Evolutionary conservation across 1,284 basidiomycete genomes (phyloP).

Genomic region (Microbotryum lychnidis-dioicae): DNA sequence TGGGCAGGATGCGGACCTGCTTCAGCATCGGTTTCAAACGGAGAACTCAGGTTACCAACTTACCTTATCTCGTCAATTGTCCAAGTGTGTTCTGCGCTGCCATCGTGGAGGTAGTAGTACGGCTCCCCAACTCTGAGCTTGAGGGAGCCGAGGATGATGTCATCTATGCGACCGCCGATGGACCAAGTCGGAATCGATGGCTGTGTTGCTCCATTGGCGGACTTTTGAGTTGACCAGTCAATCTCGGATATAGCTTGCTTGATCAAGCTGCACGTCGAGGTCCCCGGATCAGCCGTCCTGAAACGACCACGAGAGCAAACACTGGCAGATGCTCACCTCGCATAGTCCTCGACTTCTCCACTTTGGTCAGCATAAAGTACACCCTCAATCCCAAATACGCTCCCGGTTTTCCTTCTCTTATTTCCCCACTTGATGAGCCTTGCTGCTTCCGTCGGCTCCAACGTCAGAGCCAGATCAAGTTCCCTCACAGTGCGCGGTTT

Average conservation of each 20-base stretch:
- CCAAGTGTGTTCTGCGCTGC: conserved; percentile 69
- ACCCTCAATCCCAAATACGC: conserved; percentile 14
- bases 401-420: conserved; percentile 1
- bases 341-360: conserved; percentile 9
- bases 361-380: conserved; percentile 13
- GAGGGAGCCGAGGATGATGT: conserved; percentile 12
- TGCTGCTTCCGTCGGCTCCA: no score
- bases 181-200: background rate
- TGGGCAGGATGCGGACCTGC: background rate
- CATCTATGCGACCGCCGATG: conserved; percentile 1
- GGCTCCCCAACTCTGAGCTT: conserved; percentile 46
- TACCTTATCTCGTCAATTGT: conserved; percentile 64
- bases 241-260: background rate
- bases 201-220: background rate
- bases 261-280: conserved; percentile 2
- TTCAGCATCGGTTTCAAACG: background rate
- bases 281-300: no score
- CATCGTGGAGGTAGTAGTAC: conserved; percentile 69
- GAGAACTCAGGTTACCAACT: conserved; percentile 24
- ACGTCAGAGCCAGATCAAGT: no score
- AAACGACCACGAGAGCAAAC: background rate
- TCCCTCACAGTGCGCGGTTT: no score
- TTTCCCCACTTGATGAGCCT: background rate
- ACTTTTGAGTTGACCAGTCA: background rate
- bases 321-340: conserved; percentile 5